Conservation (phyloP, 257 asterid species). For the Scutellaria barbata region DNA sequence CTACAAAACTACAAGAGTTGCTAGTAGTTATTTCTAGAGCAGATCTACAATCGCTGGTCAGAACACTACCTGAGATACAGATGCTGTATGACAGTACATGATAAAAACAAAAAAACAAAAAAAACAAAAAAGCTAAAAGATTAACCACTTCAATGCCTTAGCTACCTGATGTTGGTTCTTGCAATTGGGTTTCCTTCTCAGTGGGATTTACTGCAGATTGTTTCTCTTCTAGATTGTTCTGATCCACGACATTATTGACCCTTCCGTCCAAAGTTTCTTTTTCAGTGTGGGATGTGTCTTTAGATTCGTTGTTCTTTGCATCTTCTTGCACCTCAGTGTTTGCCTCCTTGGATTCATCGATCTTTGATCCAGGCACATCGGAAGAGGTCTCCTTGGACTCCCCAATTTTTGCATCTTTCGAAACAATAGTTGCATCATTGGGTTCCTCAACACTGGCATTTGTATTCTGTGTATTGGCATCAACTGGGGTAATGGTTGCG, state of each 20-base stretch:
- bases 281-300: slow-evolving; percentile 8
- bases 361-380: slow-evolving; percentile 20
- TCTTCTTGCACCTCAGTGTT: slow-evolving; percentile 18
- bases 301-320: slow-evolving; percentile 20
- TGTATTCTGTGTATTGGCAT: slow-evolving; percentile 22
- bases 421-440: slow-evolving; percentile 24
- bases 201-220: slow-evolving; percentile 30
- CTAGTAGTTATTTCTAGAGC: slow-evolving; percentile 44
- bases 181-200: slow-evolving; percentile 3
- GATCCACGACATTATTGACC: too few relatives aligned
- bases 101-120: not conserved
- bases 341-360: slow-evolving; percentile 27
- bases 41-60: slow-evolving; percentile 40
- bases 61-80: slow-evolving; percentile 36
- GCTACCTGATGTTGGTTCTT: slow-evolving; percentile 35
- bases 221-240: slow-evolving; percentile 37
- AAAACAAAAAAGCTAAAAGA: not conserved
- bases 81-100: slow-evolving; percentile 23
- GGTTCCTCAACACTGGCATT: slow-evolving; percentile 22
- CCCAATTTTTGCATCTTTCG: too few relatives aligned
- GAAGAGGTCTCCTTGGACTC: too few relatives aligned
- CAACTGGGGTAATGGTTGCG: slow-evolving; percentile 1
- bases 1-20: slow-evolving; percentile 37
- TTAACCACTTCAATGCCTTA: not conserved
- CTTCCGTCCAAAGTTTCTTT: slow-evolving; percentile 25